A percentile compares a stretch with the other conserved stretches of the same genome.
phyloP scores from a whole-genome alignment of 495 filamentous ascomycete genomes.

The Trypethelium eluteriae region DNA sequence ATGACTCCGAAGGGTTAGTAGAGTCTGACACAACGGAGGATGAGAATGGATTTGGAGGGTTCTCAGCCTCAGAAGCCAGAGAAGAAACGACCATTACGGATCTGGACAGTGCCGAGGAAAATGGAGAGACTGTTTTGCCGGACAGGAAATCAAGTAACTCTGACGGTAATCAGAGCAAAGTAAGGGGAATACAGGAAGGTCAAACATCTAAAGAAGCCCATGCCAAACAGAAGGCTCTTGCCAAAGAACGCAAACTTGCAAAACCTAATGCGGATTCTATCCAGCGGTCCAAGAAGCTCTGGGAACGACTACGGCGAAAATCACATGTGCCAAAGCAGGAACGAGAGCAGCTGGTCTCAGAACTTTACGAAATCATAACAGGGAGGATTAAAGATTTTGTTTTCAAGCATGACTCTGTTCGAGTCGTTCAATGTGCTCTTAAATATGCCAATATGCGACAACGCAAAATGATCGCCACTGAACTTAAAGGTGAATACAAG shows the following conservation, averaged over 20 bases:
- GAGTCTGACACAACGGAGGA: slow-evolving; percentile 30
- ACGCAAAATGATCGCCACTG: slow-evolving; percentile 74
- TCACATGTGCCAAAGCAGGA: slow-evolving; percentile 82
- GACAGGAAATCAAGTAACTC: slow-evolving; percentile 10
- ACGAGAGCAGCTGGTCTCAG: slow-evolving; percentile 73
- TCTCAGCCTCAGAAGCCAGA: slow-evolving; percentile 17
- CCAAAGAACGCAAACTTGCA: slow-evolving; percentile 78
- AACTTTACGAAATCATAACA: slow-evolving; percentile 84
- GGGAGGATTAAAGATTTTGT: slow-evolving; percentile 89
- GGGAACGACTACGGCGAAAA: slow-evolving; percentile 87
- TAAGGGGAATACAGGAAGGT: slow-evolving; percentile 8
- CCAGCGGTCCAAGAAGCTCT: slow-evolving; percentile 86
- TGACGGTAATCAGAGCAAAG: neutral
- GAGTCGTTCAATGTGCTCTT: slow-evolving; percentile 89
- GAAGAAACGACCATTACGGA: neutral
- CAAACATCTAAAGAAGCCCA: slow-evolving; percentile 71
- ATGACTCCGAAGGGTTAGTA: slow-evolving; percentile 21
- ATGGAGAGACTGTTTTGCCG: slow-evolving; percentile 1
- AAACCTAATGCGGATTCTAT: slow-evolving; percentile 89
- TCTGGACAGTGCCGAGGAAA: neutral
- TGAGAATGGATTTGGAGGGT: slow-evolving; percentile 29
- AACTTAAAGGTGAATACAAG: slow-evolving; percentile 78
- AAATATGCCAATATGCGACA: slow-evolving; percentile 86
- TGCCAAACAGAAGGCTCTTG: slow-evolving; percentile 81
- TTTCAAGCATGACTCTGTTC: slow-evolving; percentile 94